These are phyloP conservation scores for Teratosphaeriaceae sp. DNA, from an alignment of 2,329 filamentous ascomycete species.

Conservation along the genomic window DNA sequence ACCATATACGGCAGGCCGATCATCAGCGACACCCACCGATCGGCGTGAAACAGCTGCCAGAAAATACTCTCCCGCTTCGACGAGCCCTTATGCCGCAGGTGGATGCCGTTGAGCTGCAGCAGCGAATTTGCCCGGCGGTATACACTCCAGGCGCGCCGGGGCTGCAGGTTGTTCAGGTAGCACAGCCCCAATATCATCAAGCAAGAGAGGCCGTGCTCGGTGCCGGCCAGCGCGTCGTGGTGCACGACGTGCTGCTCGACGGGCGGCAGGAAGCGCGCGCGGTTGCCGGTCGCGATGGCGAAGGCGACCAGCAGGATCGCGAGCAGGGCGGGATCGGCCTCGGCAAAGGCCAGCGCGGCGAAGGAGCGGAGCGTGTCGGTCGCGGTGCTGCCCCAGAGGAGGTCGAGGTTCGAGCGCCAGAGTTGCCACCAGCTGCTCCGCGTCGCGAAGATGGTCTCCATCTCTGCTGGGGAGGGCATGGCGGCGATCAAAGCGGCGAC, in stretches of 20 bases:
- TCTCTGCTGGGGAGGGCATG: conserved; percentile 7
- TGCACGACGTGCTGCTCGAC: conserved; percentile 10
- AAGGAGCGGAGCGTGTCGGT: conserved; percentile 5
- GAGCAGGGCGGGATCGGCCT: conserved; percentile 6
- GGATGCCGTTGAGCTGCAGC: conserved; percentile 10
- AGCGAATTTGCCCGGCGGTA: conserved; percentile 12
- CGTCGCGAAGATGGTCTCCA: conserved; percentile 8
- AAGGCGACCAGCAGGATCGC: conserved; percentile 10
- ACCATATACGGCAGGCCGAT: conserved; percentile 12
- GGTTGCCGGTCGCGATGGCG: conserved; percentile 10
- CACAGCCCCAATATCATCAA: conserved; percentile 15
- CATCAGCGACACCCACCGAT: conserved; percentile 14
- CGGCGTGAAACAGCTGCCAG: conserved; percentile 14
- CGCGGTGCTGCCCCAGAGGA: conserved; percentile 8
- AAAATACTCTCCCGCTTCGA: conserved; percentile 9
- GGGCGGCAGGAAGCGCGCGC: conserved; percentile 9
- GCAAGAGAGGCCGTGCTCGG: conserved; percentile 9
- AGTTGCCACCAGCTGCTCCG: conserved; percentile 13
- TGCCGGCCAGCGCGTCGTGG: conserved; percentile 10
- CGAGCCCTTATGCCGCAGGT: conserved; percentile 4
- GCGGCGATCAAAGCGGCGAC: background rate
- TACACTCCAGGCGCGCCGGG: conserved; percentile 11
- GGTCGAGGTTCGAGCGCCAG: conserved; percentile 10
- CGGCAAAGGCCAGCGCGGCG: background rate
- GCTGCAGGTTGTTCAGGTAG: conserved; percentile 10